Evolutionary conservation across 2,329 filamentous ascomycete genomes (phyloP).

Genomic region (Trematosphaeria pertusa): DNA sequence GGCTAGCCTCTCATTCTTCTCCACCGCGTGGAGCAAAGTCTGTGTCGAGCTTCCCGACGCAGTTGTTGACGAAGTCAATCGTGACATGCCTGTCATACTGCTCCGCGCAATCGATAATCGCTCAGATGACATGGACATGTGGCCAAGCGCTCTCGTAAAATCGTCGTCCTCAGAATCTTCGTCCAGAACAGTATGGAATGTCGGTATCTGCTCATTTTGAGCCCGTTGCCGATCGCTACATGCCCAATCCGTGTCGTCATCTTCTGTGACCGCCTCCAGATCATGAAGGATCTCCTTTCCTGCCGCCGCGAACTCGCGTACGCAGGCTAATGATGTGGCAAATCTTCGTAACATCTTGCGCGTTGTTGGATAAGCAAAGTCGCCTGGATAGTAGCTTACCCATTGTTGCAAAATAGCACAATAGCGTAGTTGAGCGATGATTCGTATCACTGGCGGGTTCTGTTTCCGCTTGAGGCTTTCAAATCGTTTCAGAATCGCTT

Average conservation of each 20-base stretch:
- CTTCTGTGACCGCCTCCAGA: slow-evolving; percentile 77
- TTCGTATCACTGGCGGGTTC: slow-evolving; percentile 75
- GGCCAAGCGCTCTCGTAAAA: slow-evolving; percentile 38
- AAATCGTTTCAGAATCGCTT: slow-evolving; percentile 77
- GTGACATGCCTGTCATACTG: slow-evolving; percentile 31
- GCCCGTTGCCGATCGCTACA: slow-evolving; percentile 72
- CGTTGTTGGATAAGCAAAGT: slow-evolving; percentile 83
- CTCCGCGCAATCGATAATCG: slow-evolving; percentile 39
- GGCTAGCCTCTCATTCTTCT: slow-evolving; percentile 83
- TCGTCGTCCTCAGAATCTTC: slow-evolving; percentile 47
- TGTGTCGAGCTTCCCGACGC: slow-evolving; percentile 46
- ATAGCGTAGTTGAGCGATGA: slow-evolving; percentile 80
- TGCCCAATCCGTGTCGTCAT: slow-evolving; percentile 95
- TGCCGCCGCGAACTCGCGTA: slow-evolving; percentile 82
- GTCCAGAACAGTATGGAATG: slow-evolving; percentile 50
- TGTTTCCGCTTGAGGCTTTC: slow-evolving; percentile 73
- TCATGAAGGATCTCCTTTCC: slow-evolving; percentile 85
- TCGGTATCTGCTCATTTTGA: slow-evolving; percentile 50
- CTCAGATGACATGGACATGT: slow-evolving; percentile 38
- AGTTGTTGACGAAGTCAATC: slow-evolving; percentile 31
- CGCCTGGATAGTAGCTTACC: slow-evolving; percentile 88
- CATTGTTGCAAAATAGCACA: slow-evolving; percentile 86
- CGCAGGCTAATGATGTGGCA: slow-evolving; percentile 73
- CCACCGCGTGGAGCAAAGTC: slow-evolving; percentile 69
- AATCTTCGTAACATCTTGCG: slow-evolving; percentile 77